Conservation (phyloP, 2,329 filamentous ascomycete genomes). For the Aspergillus calidoustus region DNA sequence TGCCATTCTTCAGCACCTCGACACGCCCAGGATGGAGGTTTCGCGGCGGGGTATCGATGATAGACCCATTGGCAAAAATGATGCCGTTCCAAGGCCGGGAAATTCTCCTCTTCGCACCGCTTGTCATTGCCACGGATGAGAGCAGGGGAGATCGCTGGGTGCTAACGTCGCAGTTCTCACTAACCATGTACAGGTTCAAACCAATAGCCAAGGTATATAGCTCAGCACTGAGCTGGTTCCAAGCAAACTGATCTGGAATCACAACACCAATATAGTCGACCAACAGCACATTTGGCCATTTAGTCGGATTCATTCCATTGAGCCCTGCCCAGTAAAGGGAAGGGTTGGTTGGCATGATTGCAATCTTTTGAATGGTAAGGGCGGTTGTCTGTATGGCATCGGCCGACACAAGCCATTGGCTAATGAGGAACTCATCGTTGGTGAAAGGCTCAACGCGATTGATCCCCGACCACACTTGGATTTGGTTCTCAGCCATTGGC, state of each 20-base stretch:
- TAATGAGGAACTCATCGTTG: constrained; percentile 17
- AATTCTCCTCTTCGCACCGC: not conserved
- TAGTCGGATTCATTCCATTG: constrained; percentile 12
- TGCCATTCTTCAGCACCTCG: constrained; percentile 15
- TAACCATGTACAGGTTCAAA: constrained; percentile 20
- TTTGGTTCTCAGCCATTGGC: constrained; percentile 15
- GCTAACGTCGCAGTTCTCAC: constrained; percentile 22
- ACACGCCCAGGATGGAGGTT: constrained; percentile 12
- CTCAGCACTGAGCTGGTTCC: constrained; percentile 17
- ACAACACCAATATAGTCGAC: constrained; percentile 18
- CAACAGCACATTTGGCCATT: constrained; percentile 19
- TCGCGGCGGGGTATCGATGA: constrained; percentile 9
- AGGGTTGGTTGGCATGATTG: constrained; percentile 17
- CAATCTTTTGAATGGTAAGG: constrained; percentile 15
- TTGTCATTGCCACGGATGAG: not conserved
- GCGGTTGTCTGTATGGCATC: constrained; percentile 15
- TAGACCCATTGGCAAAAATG: constrained; percentile 20
- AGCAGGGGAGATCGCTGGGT: constrained; percentile 13
- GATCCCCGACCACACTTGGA: constrained; percentile 11
- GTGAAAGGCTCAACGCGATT: constrained; percentile 3
- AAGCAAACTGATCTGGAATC: constrained; percentile 12
- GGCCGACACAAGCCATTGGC: constrained; percentile 16
- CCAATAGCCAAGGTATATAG: constrained; percentile 19
- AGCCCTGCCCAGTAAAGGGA: constrained; percentile 17
- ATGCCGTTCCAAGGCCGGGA: constrained; percentile 16